Percentiles rank a stretch among this genome's conserved stretches.
Evolutionary conservation across 2,329 filamentous ascomycete genomes (phyloP).

Genomic region (Camillea tinctor): DNA sequence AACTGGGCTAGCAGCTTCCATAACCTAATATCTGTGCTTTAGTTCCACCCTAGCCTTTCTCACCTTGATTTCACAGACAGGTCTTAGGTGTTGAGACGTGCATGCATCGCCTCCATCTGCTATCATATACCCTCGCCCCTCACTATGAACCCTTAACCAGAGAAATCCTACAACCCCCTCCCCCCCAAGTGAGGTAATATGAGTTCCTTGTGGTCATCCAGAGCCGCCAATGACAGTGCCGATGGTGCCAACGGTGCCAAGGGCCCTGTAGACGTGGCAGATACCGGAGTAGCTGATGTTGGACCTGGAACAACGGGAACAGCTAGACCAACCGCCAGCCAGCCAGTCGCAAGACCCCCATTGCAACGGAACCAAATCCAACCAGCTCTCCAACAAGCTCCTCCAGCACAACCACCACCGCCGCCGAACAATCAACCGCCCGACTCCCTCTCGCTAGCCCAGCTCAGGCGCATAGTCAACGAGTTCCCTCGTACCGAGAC

Average conservation of each 20-base stretch:
- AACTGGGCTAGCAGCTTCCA: too few relatives aligned
- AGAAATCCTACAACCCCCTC: slow-evolving; percentile 16
- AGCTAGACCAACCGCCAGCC: slow-evolving; percentile 12
- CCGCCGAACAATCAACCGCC: slow-evolving; percentile 38
- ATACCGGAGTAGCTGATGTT: slow-evolving; percentile 32
- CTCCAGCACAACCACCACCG: slow-evolving; percentile 29
- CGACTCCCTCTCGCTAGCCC: slow-evolving; percentile 73
- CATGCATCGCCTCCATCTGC: too few relatives aligned
- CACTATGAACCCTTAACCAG: slow-evolving; percentile 25
- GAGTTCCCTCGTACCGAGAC: slow-evolving; percentile 71
- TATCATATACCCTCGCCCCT: slow-evolving; percentile 6
- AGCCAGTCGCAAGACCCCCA: slow-evolving; percentile 25
- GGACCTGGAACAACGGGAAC: slow-evolving; percentile 20
- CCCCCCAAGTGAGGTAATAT: slow-evolving; percentile 36
- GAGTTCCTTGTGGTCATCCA: slow-evolving; percentile 45
- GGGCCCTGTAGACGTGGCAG: slow-evolving; percentile 30
- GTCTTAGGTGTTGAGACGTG: too few relatives aligned
- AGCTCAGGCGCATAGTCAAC: slow-evolving; percentile 70
- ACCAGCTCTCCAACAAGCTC: slow-evolving; percentile 30
- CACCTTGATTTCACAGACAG: too few relatives aligned
- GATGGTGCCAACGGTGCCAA: slow-evolving; percentile 25
- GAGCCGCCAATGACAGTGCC: slow-evolving; percentile 35
- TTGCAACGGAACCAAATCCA: slow-evolving; percentile 31
- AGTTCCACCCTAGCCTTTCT: not conserved
- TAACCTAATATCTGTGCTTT: not conserved